Conservation (phyloP, 2,329 filamentous ascomycete species). For the Fusarium palustre region DNA sequence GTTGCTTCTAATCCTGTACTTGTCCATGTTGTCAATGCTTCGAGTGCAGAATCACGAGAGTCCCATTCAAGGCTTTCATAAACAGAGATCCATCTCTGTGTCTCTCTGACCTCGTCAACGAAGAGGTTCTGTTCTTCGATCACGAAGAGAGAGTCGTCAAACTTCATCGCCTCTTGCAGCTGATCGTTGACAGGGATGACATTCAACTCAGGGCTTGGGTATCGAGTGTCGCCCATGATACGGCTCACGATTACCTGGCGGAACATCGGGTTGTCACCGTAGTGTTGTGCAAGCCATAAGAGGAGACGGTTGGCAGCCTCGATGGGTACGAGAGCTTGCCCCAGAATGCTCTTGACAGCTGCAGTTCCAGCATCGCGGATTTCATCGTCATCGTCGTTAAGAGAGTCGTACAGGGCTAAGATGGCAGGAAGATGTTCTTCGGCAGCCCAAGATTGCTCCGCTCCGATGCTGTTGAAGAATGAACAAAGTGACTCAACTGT, state of each 20-base stretch:
- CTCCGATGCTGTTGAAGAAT: constrained; percentile 55
- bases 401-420: constrained; percentile 76
- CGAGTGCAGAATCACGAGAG: constrained; percentile 40
- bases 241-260: constrained; percentile 55
- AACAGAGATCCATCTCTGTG: constrained; percentile 72
- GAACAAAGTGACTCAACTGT: constrained; percentile 66
- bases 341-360: constrained; percentile 61
- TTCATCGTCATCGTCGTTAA: constrained; percentile 94
- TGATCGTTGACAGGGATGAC: constrained; percentile 52
- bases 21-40: constrained; percentile 61
- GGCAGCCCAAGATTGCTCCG: constrained; percentile 36
- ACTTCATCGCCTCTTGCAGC: constrained; percentile 60
- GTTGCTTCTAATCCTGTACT: constrained; percentile 61
- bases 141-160: constrained; percentile 80
- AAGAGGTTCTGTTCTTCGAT: constrained; percentile 97
- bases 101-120: constrained; percentile 82
- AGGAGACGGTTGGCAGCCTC: constrained; percentile 62
- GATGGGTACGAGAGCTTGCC: constrained; percentile 58
- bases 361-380: constrained; percentile 74
- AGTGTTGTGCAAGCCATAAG: constrained; percentile 55
- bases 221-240: constrained; percentile 50
- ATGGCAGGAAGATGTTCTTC: constrained; percentile 66
- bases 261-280: constrained; percentile 54
- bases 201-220: constrained; percentile 14
- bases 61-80: constrained; percentile 52